phyloP scores from a whole-genome alignment of 2,329 filamentous ascomycete species.

The Neurospora crassa region DNA sequence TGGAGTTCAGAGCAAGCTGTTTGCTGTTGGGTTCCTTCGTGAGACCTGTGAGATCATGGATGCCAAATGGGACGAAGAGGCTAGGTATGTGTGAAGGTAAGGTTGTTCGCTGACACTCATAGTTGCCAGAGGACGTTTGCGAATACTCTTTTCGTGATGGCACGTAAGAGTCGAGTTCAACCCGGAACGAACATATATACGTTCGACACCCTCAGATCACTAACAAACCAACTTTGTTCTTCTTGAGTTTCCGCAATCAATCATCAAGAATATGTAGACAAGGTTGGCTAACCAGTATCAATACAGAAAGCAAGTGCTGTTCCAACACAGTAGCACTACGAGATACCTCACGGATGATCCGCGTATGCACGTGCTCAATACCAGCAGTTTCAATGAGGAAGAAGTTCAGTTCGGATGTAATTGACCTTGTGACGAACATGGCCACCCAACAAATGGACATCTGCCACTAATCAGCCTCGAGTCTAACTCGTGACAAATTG shows the following conservation, averaged over 20 bases:
- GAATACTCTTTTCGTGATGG: neutral
- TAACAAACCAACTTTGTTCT: neutral
- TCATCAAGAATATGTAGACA: neutral
- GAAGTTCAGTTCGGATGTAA: neutral
- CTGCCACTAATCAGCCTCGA: neutral
- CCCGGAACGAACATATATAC: neutral
- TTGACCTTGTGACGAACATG: neutral
- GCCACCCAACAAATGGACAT: neutral
- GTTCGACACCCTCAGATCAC: neutral
- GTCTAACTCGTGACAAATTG: conserved; percentile 13
- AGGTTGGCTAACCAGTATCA: neutral
- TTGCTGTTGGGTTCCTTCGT: neutral
- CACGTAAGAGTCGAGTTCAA: neutral
- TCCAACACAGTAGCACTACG: neutral
- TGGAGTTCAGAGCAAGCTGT: neutral
- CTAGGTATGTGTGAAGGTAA: neutral
- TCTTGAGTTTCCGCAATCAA: neutral
- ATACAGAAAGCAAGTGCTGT: neutral
- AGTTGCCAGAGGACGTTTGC: neutral
- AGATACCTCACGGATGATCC: neutral
- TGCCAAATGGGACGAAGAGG: neutral
- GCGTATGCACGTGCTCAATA: neutral
- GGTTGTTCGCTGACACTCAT: neutral
- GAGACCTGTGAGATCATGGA: neutral
- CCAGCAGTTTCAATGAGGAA: neutral